A percentile compares a stretch with the other conserved stretches of the same genome.
These are phyloP conservation scores for Euphorbia pulcherrima DNA, from an alignment of 345 rosid species.

Conservation along the genomic window DNA sequence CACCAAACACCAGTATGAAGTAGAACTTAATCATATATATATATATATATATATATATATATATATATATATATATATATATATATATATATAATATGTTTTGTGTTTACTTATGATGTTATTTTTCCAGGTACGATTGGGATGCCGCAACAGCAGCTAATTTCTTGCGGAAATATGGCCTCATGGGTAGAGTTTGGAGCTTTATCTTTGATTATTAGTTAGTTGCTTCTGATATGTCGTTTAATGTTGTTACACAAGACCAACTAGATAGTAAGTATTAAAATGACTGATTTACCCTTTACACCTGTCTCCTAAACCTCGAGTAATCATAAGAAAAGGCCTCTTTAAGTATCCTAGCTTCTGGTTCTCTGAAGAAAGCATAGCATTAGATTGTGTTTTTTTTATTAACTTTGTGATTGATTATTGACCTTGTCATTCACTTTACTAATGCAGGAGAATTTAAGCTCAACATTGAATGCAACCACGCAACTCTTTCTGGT, in stretches of 20 bases:
- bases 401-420: not conserved
- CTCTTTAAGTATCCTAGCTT: not conserved
- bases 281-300: too few species aligned
- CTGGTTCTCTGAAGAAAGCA: not conserved
- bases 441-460: conserved; percentile 49
- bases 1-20: conserved; percentile 73
- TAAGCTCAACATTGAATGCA: conserved; percentile 84
- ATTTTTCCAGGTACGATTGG: conserved; percentile 69
- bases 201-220: not conserved
- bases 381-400: not conserved
- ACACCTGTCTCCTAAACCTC: too few species aligned
- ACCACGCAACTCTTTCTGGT: conserved; percentile 97
- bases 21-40: not conserved
- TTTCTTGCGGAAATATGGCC: conserved; percentile 81
- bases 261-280: too few species aligned
- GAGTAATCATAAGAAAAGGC: too few species aligned
- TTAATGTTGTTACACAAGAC: too few species aligned
- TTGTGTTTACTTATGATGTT: conserved; percentile 3
- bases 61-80: not conserved
- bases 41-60: not conserved
- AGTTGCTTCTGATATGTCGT: not conserved
- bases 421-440: not conserved
- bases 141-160: conserved; percentile 92
- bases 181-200: conserved; percentile 37
- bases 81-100: not conserved